Conservation (phyloP, 305 asterid species). For the Lippia alba region DNA sequence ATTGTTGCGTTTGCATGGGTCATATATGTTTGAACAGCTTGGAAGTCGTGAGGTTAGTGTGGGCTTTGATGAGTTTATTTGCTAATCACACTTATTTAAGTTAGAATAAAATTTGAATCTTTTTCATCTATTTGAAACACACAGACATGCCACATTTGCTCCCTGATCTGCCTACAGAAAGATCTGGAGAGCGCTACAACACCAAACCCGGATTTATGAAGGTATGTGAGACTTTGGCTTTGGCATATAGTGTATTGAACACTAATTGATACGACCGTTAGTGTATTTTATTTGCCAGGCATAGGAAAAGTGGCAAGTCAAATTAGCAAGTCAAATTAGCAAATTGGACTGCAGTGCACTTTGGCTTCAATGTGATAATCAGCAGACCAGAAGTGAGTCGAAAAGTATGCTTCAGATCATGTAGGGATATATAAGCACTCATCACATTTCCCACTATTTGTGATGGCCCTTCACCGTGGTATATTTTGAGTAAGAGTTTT, state of each 20-base stretch:
- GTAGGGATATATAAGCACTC: conserved; percentile 79
- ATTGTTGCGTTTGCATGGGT: too few species aligned
- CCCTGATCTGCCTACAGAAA: conserved; percentile 57
- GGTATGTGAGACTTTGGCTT: conserved; percentile 47
- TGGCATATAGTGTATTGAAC: conserved; percentile 24
- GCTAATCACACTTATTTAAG: too few species aligned
- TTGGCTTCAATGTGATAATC: conserved; percentile 95
- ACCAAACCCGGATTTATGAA: conserved; percentile 92
- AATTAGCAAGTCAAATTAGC: conserved; percentile 81
- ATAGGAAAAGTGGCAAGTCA: conserved; percentile 97
- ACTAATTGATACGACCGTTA: conserved; percentile 15
- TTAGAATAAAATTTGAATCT: too few species aligned
- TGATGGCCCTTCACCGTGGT: conserved; percentile 81
- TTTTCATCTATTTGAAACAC: too few species aligned
- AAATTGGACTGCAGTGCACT: conserved; percentile 87
- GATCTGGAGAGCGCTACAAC: conserved; percentile 72
- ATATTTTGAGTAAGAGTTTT: too few species aligned
- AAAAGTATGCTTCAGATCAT: conserved; percentile 87
- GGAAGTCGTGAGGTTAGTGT: too few species aligned
- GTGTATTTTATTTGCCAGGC: conserved; percentile 61
- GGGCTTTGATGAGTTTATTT: too few species aligned
- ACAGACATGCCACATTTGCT: conserved; percentile 80
- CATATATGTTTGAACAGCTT: too few species aligned
- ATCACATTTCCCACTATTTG: conserved; percentile 79
- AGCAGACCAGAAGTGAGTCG: conserved; percentile 73